phyloP scores from a whole-genome alignment of 106 monocot species.

The Allium cepa region DNA sequence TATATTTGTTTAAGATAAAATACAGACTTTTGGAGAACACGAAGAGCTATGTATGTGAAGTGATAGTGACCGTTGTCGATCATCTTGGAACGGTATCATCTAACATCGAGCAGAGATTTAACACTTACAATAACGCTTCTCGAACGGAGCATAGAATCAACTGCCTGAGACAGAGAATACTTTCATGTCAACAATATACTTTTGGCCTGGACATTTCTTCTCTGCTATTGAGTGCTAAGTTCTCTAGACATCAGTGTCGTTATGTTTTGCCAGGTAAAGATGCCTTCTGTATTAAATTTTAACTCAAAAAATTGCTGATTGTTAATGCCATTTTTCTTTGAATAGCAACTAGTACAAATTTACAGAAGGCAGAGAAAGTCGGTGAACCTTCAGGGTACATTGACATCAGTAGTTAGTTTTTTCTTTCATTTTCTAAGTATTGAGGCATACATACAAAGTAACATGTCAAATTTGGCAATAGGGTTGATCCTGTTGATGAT shows the following conservation, averaged over 20 bases:
- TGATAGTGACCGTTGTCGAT: constrained; percentile 60
- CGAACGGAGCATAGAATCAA: constrained; percentile 43
- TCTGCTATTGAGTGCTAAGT: constrained; percentile 11
- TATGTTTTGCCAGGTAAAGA: constrained; percentile 33
- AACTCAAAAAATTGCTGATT: not conserved
- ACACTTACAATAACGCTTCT: constrained; percentile 8
- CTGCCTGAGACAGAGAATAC: constrained; percentile 49
- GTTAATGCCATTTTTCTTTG: too few species aligned
- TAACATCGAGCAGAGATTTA: constrained; percentile 25
- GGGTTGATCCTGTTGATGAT: too few species aligned
- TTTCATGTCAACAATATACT: constrained; percentile 40
- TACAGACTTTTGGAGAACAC: constrained; percentile 46
- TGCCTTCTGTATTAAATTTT: not conserved
- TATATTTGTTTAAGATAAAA: not conserved
- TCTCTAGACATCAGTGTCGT: constrained; percentile 17
- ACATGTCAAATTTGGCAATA: too few species aligned
- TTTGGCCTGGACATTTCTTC: constrained; percentile 18
- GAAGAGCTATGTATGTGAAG: constrained; percentile 50
- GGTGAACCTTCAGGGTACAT: too few species aligned
- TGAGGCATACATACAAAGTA: too few species aligned
- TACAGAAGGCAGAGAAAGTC: too few species aligned
- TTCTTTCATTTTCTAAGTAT: too few species aligned
- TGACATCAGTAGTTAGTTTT: too few species aligned
- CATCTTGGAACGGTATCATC: constrained; percentile 57
- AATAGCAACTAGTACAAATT: too few species aligned